These are phyloP conservation scores for Stereocaulon alpinum DNA, from an alignment of 495 filamentous ascomycete species.

Conservation along the genomic window DNA sequence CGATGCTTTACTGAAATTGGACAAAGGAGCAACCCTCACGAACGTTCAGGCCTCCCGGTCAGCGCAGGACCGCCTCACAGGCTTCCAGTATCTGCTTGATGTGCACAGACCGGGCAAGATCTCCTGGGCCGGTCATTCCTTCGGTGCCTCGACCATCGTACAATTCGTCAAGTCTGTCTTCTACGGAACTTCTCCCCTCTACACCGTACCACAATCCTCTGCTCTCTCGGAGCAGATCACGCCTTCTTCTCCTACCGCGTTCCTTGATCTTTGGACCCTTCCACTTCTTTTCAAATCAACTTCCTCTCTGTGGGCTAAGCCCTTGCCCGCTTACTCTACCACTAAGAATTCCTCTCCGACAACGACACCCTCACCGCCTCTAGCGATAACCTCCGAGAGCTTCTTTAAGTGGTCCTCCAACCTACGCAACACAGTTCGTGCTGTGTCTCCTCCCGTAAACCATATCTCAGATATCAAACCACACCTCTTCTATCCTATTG, in stretches of 20 bases:
- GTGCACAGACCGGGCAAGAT: conserved; percentile 60
- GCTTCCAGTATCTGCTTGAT: conserved; percentile 46
- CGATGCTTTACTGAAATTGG: conserved; percentile 52
- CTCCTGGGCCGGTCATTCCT: conserved; percentile 63
- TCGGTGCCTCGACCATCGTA: conserved; percentile 58
- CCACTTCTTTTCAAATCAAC: conserved; percentile 45
- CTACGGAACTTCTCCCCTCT: conserved; percentile 43
- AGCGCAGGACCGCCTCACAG: conserved; percentile 29
- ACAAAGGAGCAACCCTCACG: conserved; percentile 34
- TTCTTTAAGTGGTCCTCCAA: conserved; percentile 65
- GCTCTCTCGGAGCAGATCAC: conserved; percentile 52
- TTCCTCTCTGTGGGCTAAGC: conserved; percentile 46
- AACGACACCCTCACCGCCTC: conserved; percentile 39
- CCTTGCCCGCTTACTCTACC: conserved; percentile 46
- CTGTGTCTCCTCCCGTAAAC: background rate
- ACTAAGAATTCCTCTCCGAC: conserved; percentile 35
- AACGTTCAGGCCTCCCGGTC: conserved; percentile 19
- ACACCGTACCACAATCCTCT: conserved; percentile 38
- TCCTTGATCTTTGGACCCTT: conserved; percentile 66
- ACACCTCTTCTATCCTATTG: conserved; percentile 50
- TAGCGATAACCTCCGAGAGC: conserved; percentile 55
- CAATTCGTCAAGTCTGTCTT: conserved; percentile 66
- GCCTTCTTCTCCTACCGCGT: conserved; percentile 42
- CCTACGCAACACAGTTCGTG: conserved; percentile 35
- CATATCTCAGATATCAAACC: conserved; percentile 25